Percentiles rank a stretch among this genome's conserved stretches.
phyloP scores from a whole-genome alignment of 176 grass and related monocot species.

The Canna indica region DNA sequence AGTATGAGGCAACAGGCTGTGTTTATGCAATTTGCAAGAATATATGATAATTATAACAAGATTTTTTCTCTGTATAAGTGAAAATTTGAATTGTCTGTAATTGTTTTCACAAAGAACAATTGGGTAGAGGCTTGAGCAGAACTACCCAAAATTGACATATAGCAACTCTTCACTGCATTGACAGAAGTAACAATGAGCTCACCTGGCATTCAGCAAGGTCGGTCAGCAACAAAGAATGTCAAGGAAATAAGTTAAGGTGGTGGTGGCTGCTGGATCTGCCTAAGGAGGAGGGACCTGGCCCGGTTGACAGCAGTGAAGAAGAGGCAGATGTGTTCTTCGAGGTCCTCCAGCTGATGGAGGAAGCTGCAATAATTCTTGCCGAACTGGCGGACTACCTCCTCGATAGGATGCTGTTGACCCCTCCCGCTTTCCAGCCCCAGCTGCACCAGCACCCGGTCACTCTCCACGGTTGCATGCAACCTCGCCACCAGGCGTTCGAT shows the following conservation, averaged over 20 bases:
- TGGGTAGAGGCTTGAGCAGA: background rate
- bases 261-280: slow-evolving; percentile 33
- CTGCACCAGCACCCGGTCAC: slow-evolving; percentile 61
- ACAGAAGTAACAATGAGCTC: background rate
- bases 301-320: slow-evolving; percentile 73
- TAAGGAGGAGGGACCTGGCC: slow-evolving; percentile 58
- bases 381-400: slow-evolving; percentile 67
- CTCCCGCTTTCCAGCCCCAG: slow-evolving; percentile 63
- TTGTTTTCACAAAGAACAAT: no score
- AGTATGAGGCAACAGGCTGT: no score
- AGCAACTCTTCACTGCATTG: background rate
- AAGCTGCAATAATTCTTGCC: slow-evolving; percentile 65
- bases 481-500: slow-evolving; percentile 70
- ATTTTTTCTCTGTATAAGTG: no score
- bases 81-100: no score
- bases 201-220: background rate
- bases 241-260: background rate
- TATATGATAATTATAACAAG: no score
- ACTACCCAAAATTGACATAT: background rate
- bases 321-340: slow-evolving; percentile 86
- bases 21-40: no score
- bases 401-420: slow-evolving; percentile 64
- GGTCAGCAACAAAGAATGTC: background rate
- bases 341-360: slow-evolving; percentile 54
- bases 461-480: slow-evolving; percentile 62